Conservation (phyloP, 805 yeast genomes). For the Candida tammaniensis region DNA sequence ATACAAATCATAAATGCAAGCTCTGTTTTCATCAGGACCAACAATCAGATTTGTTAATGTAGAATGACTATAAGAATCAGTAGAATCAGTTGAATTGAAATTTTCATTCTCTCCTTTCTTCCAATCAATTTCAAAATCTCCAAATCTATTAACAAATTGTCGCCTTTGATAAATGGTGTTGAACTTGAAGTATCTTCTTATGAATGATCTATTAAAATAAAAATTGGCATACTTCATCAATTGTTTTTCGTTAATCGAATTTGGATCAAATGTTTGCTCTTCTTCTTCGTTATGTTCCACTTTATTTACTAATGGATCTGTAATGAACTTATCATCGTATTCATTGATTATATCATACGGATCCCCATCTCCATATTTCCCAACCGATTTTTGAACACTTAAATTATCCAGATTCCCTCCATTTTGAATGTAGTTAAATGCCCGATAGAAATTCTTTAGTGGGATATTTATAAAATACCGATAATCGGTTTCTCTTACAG, state of each 20-base stretch:
- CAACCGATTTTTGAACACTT: conserved; percentile 14
- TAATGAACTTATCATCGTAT: conserved; percentile 19
- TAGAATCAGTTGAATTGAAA: conserved; percentile 10
- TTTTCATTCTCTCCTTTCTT: conserved; percentile 15
- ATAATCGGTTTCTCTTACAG: conserved; percentile 40
- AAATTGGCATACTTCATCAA: conserved; percentile 32
- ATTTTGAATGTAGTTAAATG: conserved; percentile 37
- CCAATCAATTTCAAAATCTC: conserved; percentile 36
- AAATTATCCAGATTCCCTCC: conserved; percentile 19
- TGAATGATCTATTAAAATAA: conserved; percentile 29
- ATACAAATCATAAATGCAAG: conserved; percentile 32
- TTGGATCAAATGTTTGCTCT: neutral
- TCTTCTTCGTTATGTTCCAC: too few species aligned
- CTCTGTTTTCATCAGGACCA: conserved; percentile 11
- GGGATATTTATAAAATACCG: conserved; percentile 44
- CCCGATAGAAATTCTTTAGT: conserved; percentile 45
- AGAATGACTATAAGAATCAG: conserved; percentile 10
- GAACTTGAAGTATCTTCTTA: conserved; percentile 35
- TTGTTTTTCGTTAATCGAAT: conserved; percentile 11
- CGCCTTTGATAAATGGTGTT: conserved; percentile 40
- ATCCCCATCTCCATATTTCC: conserved; percentile 26
- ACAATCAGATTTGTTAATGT: conserved; percentile 5
- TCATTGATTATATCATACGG: conserved; percentile 18
- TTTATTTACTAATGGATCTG: conserved; percentile 11
- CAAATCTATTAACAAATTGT: conserved; percentile 41